phyloP scores from a whole-genome alignment of 768 basidiomycete genomes.

The Suillus subaureus region DNA sequence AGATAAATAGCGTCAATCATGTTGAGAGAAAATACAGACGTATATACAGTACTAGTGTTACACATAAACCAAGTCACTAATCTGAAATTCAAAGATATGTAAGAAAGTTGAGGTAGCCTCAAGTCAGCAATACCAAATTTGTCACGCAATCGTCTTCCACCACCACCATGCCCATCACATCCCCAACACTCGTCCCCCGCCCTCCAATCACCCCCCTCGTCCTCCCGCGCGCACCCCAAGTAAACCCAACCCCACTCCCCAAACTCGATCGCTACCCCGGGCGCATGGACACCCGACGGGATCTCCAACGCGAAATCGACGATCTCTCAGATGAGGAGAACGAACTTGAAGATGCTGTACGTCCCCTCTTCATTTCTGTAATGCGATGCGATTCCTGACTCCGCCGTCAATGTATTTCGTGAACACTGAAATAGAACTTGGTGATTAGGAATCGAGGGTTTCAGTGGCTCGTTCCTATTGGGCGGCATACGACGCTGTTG shows the following conservation, averaged over 20 bases:
- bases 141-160: neutral
- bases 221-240: constrained; percentile 65
- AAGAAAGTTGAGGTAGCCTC: neutral
- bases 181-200: constrained; percentile 75
- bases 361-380: constrained; percentile 23
- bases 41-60: no score
- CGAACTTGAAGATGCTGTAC: constrained; percentile 75
- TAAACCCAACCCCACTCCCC: constrained; percentile 63
- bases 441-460: constrained; percentile 68
- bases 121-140: neutral
- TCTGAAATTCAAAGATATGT: no score
- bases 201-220: constrained; percentile 64
- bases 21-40: no score
- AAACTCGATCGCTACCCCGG: constrained; percentile 50
- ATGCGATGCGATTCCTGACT: neutral
- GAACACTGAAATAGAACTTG: constrained; percentile 44
- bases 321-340: constrained; percentile 85
- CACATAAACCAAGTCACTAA: no score
- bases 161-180: constrained; percentile 46
- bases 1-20: no score
- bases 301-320: constrained; percentile 76
- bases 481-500: constrained; percentile 68
- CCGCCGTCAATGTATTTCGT: neutral
- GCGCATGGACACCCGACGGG: constrained; percentile 62
- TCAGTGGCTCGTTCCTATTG: constrained; percentile 71